Evolutionary conservation across 2,329 filamentous ascomycete species (phyloP).

Genomic region (Orbilia brochopaga): DNA sequence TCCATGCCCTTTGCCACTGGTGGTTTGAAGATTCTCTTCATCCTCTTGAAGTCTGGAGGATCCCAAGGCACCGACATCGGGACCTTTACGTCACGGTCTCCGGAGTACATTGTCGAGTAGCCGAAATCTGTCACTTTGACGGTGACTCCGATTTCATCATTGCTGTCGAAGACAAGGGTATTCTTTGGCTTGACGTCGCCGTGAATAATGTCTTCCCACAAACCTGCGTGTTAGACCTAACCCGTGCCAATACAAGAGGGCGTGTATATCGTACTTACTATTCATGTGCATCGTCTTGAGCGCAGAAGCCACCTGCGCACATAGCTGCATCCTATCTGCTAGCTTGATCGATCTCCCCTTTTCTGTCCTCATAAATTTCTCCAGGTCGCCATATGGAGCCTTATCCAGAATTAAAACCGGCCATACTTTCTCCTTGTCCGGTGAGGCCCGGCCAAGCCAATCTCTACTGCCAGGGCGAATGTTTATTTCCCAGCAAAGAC

Average conservation of each 20-base stretch:
- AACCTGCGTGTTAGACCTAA: neutral
- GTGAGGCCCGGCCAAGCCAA: neutral
- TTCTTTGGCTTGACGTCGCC: slow-evolving; percentile 1
- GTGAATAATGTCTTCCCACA: neutral
- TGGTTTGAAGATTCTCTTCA: neutral
- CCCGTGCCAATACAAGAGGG: neutral
- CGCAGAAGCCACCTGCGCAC: slow-evolving; percentile 5
- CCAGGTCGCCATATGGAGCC: slow-evolving; percentile 4
- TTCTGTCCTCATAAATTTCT: slow-evolving; percentile 6
- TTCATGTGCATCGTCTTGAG: slow-evolving; percentile 11
- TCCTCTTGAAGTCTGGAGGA: neutral
- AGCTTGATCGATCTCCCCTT: neutral
- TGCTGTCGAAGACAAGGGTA: neutral
- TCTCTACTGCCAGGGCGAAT: neutral
- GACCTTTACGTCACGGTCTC: neutral
- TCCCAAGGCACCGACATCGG: neutral
- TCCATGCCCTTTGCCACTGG: slow-evolving; percentile 3
- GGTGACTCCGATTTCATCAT: neutral
- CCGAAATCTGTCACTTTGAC: slow-evolving; percentile 5
- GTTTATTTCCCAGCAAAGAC: slow-evolving; percentile 18
- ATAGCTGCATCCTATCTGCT: neutral
- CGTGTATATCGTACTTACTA: neutral
- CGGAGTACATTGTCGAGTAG: slow-evolving; percentile 7
- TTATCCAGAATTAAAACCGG: slow-evolving; percentile 10
- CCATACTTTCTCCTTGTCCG: neutral